These are phyloP conservation scores for Heliocybe sulcata DNA, from an alignment of 1,284 basidiomycete genomes.

Conservation along the genomic window DNA sequence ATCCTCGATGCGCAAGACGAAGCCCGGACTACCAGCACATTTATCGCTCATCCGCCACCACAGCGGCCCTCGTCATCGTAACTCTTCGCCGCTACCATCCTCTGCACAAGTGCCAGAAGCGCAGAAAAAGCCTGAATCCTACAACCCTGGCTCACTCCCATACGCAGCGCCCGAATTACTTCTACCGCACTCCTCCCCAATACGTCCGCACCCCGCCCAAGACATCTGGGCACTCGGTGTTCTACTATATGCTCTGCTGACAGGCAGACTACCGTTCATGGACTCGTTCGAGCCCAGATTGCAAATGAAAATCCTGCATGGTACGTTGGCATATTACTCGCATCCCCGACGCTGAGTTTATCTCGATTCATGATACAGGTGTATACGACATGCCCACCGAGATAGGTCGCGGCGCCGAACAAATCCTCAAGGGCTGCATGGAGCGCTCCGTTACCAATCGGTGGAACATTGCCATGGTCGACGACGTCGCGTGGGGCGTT, in stretches of 20 bases:
- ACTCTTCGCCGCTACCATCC: slow-evolving; percentile 43
- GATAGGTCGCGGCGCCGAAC: slow-evolving; percentile 64
- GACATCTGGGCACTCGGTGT: slow-evolving; percentile 94
- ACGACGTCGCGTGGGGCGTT: slow-evolving; percentile 73
- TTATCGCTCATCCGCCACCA: slow-evolving; percentile 28
- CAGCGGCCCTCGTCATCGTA: slow-evolving; percentile 45
- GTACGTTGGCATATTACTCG: slow-evolving; percentile 32
- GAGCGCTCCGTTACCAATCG: slow-evolving; percentile 49
- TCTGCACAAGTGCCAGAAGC: slow-evolving; percentile 13
- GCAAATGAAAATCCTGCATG: slow-evolving; percentile 85
- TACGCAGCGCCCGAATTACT: slow-evolving; percentile 85
- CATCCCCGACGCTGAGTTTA: neutral
- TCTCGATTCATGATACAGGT: slow-evolving; percentile 28
- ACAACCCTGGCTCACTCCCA: slow-evolving; percentile 82
- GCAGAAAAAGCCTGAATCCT: slow-evolving; percentile 23
- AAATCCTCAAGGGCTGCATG: slow-evolving; percentile 71
- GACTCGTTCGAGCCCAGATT: slow-evolving; percentile 87
- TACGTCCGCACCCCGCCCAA: slow-evolving; percentile 55
- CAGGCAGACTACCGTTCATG: slow-evolving; percentile 74
- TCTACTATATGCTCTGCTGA: slow-evolving; percentile 78
- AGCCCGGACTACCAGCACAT: slow-evolving; percentile 21
- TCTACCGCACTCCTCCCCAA: slow-evolving; percentile 26
- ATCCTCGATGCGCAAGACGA: slow-evolving; percentile 15
- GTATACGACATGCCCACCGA: slow-evolving; percentile 48
- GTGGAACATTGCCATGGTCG: slow-evolving; percentile 73